phyloP scores from a whole-genome alignment of 2,329 filamentous ascomycete species.

The Parastagonospora nodorum region DNA sequence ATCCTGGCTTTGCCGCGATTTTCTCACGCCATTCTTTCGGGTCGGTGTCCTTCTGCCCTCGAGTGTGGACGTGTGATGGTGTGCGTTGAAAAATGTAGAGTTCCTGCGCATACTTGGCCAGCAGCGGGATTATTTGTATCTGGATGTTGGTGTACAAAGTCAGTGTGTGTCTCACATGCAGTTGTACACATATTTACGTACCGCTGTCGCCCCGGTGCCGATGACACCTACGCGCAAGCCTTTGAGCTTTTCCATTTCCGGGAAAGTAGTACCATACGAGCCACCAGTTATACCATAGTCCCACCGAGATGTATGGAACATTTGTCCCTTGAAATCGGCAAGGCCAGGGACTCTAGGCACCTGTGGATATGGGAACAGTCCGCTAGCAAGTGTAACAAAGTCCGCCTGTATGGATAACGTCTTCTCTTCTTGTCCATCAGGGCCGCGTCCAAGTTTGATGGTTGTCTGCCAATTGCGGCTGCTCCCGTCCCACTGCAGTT shows the following conservation, averaged over 20 bases:
- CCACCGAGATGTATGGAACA: slow-evolving; percentile 53
- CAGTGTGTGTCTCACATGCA: no score
- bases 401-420: slow-evolving; percentile 30
- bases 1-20: slow-evolving; percentile 47
- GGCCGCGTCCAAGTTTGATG: slow-evolving; percentile 18
- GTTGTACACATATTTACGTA: no score
- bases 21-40: slow-evolving; percentile 48
- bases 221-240: slow-evolving; percentile 52
- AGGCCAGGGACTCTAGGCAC: slow-evolving; percentile 52
- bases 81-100: slow-evolving; percentile 54
- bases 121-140: slow-evolving; percentile 49
- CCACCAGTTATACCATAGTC: slow-evolving; percentile 51
- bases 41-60: slow-evolving; percentile 48
- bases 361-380: slow-evolving; percentile 52
- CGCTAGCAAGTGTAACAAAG: slow-evolving; percentile 47
- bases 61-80: slow-evolving; percentile 42
- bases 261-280: slow-evolving; percentile 23
- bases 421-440: slow-evolving; percentile 17
- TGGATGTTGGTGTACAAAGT: no score
- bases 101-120: slow-evolving; percentile 46
- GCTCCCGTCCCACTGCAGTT: slow-evolving; percentile 54
- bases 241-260: slow-evolving; percentile 33
- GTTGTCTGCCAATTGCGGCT: slow-evolving; percentile 39
- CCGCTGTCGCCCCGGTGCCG: slow-evolving; percentile 52
- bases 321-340: slow-evolving; percentile 45